These are phyloP conservation scores for Trichoderma sp. DNA, from an alignment of 2,329 filamentous ascomycete genomes.

Conservation along the genomic window DNA sequence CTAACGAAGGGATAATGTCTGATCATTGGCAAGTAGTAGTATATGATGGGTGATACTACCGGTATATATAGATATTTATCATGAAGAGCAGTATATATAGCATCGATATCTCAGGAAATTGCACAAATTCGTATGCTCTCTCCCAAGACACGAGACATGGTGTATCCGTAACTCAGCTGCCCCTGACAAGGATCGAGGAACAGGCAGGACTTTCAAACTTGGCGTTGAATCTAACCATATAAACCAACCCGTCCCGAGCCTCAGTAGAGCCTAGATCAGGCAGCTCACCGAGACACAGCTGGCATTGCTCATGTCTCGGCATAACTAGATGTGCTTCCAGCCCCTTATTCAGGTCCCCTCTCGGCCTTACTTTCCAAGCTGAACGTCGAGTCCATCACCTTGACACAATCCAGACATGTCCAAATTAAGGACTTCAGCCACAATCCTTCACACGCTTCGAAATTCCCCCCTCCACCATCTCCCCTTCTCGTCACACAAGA, in stretches of 20 bases:
- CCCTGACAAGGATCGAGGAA: neutral
- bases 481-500: conserved; percentile 11
- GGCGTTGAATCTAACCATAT: neutral
- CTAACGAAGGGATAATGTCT: neutral
- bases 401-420: conserved; percentile 3
- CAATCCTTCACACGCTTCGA: neutral
- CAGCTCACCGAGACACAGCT: neutral
- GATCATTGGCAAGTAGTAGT: neutral
- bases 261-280: neutral
- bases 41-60: neutral
- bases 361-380: neutral
- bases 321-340: neutral
- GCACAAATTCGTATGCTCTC: neutral
- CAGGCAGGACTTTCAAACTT: neutral
- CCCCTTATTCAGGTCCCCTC: neutral
- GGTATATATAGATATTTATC: neutral
- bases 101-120: neutral
- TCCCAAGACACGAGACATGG: conserved; percentile 11
- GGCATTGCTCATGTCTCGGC: conserved; percentile 3
- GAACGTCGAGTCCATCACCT: neutral
- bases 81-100: neutral
- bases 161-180: conserved; percentile 7
- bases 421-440: conserved; percentile 19
- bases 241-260: neutral
- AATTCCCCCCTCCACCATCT: neutral